phyloP scores from a whole-genome alignment of 2,329 filamentous ascomycete species.

The Pezicula rhizophila region DNA sequence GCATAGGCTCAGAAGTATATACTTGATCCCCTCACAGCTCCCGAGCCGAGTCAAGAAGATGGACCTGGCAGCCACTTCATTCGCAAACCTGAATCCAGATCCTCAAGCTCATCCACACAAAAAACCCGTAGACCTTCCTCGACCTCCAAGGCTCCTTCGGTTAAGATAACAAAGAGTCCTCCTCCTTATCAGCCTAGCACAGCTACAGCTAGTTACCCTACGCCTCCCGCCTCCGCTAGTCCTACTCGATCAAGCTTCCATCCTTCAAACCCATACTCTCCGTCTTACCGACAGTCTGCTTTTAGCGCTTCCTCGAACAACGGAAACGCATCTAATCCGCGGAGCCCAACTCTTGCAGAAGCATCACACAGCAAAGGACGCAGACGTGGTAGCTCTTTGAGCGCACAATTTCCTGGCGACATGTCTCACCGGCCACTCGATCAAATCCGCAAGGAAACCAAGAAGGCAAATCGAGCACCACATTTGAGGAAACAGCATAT shows the following conservation, averaged over 20 bases:
- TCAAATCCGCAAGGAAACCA: slow-evolving; percentile 55
- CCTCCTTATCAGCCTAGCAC: not conserved
- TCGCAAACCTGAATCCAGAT: not conserved
- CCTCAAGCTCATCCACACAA: slow-evolving; percentile 34
- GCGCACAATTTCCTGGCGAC: slow-evolving; percentile 57
- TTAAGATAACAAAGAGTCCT: slow-evolving; percentile 20
- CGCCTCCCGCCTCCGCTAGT: slow-evolving; percentile 48
- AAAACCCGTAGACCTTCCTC: slow-evolving; percentile 10
- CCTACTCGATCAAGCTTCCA: slow-evolving; percentile 42
- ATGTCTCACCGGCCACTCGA: slow-evolving; percentile 62
- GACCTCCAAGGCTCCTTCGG: slow-evolving; percentile 10
- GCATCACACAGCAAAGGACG: slow-evolving; percentile 21
- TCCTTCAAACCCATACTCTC: slow-evolving; percentile 36
- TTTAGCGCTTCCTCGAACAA: slow-evolving; percentile 27
- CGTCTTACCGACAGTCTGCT: slow-evolving; percentile 10
- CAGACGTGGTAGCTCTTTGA: slow-evolving; percentile 44
- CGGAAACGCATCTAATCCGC: not conserved
- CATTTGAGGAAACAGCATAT: slow-evolving; percentile 62
- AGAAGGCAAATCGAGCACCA: slow-evolving; percentile 58
- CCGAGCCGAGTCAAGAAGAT: slow-evolving; percentile 62
- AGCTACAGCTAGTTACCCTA: slow-evolving; percentile 27
- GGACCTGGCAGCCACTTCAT: slow-evolving; percentile 50
- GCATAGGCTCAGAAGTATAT: slow-evolving; percentile 58
- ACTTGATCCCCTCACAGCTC: slow-evolving; percentile 62
- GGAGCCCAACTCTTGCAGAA: not conserved